phyloP scores from a whole-genome alignment of 129 eudicot genomes.

The Tagetes erecta region DNA sequence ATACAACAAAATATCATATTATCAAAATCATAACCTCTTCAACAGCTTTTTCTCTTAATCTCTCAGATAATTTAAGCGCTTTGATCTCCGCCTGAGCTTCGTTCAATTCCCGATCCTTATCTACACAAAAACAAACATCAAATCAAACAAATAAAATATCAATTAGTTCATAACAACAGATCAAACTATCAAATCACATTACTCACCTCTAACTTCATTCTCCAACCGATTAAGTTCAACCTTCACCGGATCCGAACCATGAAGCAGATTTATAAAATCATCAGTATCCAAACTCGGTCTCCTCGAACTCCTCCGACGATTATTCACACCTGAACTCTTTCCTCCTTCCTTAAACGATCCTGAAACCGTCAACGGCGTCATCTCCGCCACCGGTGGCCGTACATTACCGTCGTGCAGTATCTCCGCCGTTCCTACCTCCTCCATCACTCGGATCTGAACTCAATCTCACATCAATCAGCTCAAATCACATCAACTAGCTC shows the following conservation, averaged over 20 bases:
- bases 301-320: constrained; percentile 58
- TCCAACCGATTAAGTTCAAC: constrained; percentile 91
- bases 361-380: constrained; percentile 52
- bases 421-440: constrained; percentile 48
- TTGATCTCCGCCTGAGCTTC: constrained; percentile 91
- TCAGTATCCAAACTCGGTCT: constrained; percentile 89
- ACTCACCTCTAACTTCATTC: constrained; percentile 92
- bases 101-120: constrained; percentile 77
- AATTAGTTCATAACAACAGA: constrained; percentile 21
- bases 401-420: constrained; percentile 47
- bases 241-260: constrained; percentile 99
- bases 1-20: not conserved
- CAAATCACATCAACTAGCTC: no score
- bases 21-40: constrained; percentile 64
- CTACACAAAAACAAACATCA: constrained; percentile 41
- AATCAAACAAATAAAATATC: constrained; percentile 8
- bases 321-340: constrained; percentile 37
- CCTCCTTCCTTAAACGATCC: constrained; percentile 61
- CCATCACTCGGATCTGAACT: constrained; percentile 67
- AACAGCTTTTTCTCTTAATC: constrained; percentile 81
- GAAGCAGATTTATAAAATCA: constrained; percentile 77
- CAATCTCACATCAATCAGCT: constrained; percentile 44
- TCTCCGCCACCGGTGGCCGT: constrained; percentile 32
- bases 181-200: constrained; percentile 53
- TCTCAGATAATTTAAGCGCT: constrained; percentile 77